Conservation (phyloP, 345 rosid species). For the Acer saccharum region DNA sequence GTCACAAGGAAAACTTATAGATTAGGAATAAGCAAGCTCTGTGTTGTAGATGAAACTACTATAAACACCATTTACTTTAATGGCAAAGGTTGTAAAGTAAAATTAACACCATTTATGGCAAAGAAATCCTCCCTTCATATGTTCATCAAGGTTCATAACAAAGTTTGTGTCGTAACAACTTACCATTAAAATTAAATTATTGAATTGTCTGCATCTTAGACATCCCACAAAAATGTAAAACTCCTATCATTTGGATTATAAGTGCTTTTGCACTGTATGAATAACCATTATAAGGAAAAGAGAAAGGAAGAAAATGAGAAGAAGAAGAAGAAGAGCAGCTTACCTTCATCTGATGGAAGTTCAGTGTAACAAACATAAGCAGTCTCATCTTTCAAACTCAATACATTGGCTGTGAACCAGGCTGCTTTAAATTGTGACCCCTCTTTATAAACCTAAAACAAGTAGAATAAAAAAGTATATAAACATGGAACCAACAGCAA, state of each 20-base stretch:
- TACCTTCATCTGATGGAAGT: constrained; percentile 70
- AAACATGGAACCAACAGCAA: neutral
- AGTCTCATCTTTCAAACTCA: constrained; percentile 71
- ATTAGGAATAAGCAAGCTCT: neutral
- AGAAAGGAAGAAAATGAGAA: neutral
- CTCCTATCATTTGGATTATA: neutral
- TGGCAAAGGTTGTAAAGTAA: neutral
- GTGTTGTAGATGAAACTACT: neutral
- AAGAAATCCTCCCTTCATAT: neutral
- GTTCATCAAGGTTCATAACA: neutral
- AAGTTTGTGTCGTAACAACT: neutral
- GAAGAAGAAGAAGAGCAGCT: constrained; percentile 19
- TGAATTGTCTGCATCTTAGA: neutral
- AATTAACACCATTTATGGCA: no score
- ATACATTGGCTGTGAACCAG: constrained; percentile 81
- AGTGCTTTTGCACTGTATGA: neutral
- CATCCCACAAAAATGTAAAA: neutral
- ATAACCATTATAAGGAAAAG: neutral
- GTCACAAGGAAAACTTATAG: neutral
- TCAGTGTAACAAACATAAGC: constrained; percentile 75
- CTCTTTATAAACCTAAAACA: constrained; percentile 73
- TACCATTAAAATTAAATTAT: neutral
- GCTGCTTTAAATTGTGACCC: constrained; percentile 63
- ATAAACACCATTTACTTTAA: neutral
- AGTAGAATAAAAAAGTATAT: neutral